Evolutionary conservation across 352 stramenopile genomes (phyloP), one percentile per base, ranked within the genome.

Genomic region (Globisporangium cystogenes): DNA sequence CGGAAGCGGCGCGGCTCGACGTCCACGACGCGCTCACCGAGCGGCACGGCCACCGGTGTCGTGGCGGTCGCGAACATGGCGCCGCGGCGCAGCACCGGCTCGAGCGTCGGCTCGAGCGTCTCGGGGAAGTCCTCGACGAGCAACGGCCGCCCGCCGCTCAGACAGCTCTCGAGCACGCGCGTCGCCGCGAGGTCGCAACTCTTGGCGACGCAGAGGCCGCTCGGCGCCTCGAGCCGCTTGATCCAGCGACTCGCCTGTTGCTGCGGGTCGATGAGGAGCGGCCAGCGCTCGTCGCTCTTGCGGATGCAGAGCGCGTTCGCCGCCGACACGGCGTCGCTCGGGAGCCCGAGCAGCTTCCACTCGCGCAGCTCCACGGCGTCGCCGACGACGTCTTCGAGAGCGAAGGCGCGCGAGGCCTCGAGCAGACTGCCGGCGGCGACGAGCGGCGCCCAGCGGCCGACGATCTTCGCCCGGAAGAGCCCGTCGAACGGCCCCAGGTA

Each of bases 181-280:
- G 81, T 60, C 12, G 92, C 49, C 3, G 45, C 18, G 12, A 51
- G 70, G 29, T 86, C 75, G 21, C 72, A 71, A 23, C 61, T 67
- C 63, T 97, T 94, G 23, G 90, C 67, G 8, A 72, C 73, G 51
- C 95, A 76, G 3, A 98, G 58, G 1, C 67, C 53, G 48, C 86
- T 68, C 8, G 23, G 39, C 2, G 61, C 44, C 54, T 98, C 92
- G 41, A 97, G 69, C 4, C 86, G 88, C 35, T 93, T 88, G 18
- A 98, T 86, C 92, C 92, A 98, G 37, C 88, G 76, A 40, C 85
- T 96, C 2, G 88, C 92, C 69, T 98, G 92, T 16, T 94, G 85
- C 61, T 98, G 92, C 2, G 93, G 92, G 55, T 98, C 93, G 55
- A 98, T 97, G 65, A 98, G 83, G 16, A 98, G 70, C 18, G 92